Evolutionary conservation across 768 basidiomycete genomes (phyloP).

Genomic region (Psilocybe cyanescens): DNA sequence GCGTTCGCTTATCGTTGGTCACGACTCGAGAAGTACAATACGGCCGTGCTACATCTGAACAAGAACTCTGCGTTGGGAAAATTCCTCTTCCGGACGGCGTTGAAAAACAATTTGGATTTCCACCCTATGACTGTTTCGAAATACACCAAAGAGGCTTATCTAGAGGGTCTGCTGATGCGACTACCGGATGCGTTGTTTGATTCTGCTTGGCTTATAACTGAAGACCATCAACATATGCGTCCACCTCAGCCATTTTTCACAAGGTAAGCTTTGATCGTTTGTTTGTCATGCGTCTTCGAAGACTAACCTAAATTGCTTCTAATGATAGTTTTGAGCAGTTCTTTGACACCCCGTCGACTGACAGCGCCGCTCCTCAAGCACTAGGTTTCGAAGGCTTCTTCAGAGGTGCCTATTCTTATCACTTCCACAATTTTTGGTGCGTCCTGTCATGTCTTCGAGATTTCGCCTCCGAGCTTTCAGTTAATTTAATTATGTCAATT

Average conservation of each 20-base stretch:
- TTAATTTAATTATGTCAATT: neutral
- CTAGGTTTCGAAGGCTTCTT: conserved; percentile 96
- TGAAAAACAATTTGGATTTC: conserved; percentile 94
- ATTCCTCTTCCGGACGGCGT: conserved; percentile 91
- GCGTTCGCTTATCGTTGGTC: conserved; percentile 98
- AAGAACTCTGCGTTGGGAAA: conserved; percentile 90
- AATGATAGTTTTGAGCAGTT: conserved; percentile 79
- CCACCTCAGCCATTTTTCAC: conserved; percentile 96
- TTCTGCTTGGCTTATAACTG: conserved; percentile 95
- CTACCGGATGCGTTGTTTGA: conserved; percentile 97
- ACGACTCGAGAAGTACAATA: conserved; percentile 91
- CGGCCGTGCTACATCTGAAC: conserved; percentile 93
- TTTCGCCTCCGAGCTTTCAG: neutral
- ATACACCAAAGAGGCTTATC: conserved; percentile 87
- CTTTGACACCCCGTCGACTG: conserved; percentile 77
- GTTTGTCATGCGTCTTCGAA: conserved; percentile 8
- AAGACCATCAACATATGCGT: conserved; percentile 87
- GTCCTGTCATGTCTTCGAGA: conserved; percentile 23
- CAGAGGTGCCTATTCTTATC: conserved; percentile 93
- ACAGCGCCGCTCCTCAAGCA: conserved; percentile 82
- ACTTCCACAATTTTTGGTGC: conserved; percentile 94
- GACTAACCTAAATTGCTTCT: neutral
- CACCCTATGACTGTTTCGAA: conserved; percentile 95
- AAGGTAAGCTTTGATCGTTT: conserved; percentile 47
- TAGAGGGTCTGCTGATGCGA: conserved; percentile 83